Percentiles rank a stretch among this genome's conserved stretches.
Conservation (phyloP, 768 basidiomycete genomes). For the Kwoniella sp. region DNA sequence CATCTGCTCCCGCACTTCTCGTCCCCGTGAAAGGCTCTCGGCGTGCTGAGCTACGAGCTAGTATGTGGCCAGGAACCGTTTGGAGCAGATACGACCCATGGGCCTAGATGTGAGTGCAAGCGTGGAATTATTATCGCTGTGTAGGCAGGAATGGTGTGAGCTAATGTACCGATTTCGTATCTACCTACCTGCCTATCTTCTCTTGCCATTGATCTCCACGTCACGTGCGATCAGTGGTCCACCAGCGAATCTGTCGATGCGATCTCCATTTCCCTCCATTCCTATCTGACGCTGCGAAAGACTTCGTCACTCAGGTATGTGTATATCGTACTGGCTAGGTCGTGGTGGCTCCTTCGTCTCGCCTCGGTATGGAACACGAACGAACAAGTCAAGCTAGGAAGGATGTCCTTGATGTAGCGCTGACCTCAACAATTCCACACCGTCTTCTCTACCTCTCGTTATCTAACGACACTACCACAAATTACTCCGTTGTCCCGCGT, state of each 20-base stretch:
- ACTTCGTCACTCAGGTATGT: constrained; percentile 65
- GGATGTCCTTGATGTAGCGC: too few relatives aligned
- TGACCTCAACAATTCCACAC: too few relatives aligned
- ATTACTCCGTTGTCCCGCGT: too few relatives aligned
- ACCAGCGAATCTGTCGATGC: constrained; percentile 70
- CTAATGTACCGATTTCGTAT: too few relatives aligned
- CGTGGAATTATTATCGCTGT: neutral
- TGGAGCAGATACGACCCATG: constrained; percentile 59
- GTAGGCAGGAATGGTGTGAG: neutral
- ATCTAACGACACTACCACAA: too few relatives aligned
- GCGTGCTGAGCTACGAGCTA: constrained; percentile 94
- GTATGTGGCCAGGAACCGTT: constrained; percentile 84
- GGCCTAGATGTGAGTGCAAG: constrained; percentile 35
- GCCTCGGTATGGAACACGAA: too few relatives aligned
- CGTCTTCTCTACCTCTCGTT: too few relatives aligned
- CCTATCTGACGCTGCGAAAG: constrained; percentile 67
- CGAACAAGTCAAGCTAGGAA: too few relatives aligned
- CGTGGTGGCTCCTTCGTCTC: neutral
- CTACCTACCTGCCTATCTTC: too few relatives aligned
- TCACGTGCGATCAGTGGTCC: constrained; percentile 64
- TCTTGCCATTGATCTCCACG: neutral
- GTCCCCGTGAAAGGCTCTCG: constrained; percentile 64
- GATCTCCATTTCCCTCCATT: constrained; percentile 68
- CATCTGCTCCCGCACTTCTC: too few relatives aligned
- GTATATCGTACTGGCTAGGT: neutral